Conservation (phyloP, 768 basidiomycete genomes). For the Leccinum aurantiacum region DNA sequence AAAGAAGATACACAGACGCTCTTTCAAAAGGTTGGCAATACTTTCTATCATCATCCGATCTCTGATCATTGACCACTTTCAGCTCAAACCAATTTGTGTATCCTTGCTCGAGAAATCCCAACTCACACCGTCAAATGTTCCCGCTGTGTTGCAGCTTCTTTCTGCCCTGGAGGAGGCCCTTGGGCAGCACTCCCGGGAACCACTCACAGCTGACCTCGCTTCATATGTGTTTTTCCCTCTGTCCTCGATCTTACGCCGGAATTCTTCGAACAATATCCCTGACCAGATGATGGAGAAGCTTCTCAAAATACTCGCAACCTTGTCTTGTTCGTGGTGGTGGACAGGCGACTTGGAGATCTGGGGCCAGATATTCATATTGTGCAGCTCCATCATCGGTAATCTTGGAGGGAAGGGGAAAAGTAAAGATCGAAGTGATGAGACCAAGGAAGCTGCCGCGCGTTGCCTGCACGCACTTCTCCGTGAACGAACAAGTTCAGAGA, state of each 20-base stretch:
- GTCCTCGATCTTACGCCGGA: slow-evolving; percentile 79
- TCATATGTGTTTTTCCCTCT: slow-evolving; percentile 89
- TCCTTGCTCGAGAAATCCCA: slow-evolving; percentile 72
- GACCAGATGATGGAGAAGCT: slow-evolving; percentile 79
- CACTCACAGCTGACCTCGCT: slow-evolving; percentile 60
- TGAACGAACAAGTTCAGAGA: slow-evolving; percentile 45
- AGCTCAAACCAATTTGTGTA: slow-evolving; percentile 76
- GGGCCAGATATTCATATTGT: slow-evolving; percentile 85
- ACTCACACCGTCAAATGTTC: slow-evolving; percentile 55
- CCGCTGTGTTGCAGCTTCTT: slow-evolving; percentile 51
- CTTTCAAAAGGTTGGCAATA: slow-evolving; percentile 39
- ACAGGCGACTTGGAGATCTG: slow-evolving; percentile 67
- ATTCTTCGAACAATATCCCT: slow-evolving; percentile 65
- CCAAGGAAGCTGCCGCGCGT: slow-evolving; percentile 67
- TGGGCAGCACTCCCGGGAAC: slow-evolving; percentile 37
- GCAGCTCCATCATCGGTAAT: slow-evolving; percentile 60
- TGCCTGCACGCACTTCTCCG: slow-evolving; percentile 68
- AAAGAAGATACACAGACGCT: slow-evolving; percentile 28
- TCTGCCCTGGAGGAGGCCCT: slow-evolving; percentile 51
- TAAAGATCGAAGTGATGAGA: slow-evolving; percentile 76
- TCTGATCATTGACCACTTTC: slow-evolving; percentile 3
- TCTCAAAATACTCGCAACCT: slow-evolving; percentile 52
- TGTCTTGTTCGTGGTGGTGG: slow-evolving; percentile 87
- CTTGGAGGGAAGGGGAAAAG: slow-evolving; percentile 68
- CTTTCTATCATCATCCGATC: background rate